These are phyloP conservation scores for Clathrus columnatus DNA, from an alignment of 768 basidiomycete genomes.

Conservation along the genomic window DNA sequence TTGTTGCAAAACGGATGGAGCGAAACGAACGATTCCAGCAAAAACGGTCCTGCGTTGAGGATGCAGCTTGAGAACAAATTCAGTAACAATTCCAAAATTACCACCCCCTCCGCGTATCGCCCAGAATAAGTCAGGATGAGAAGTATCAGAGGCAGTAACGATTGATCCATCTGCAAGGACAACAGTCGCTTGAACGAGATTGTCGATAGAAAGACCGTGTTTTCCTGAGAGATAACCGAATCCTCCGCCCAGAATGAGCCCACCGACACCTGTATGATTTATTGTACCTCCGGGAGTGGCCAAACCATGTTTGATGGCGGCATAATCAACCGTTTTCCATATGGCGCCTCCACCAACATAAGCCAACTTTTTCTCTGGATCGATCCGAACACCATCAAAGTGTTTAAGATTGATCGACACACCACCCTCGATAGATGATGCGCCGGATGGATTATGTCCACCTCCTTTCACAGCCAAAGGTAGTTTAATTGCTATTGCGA, in stretches of 20 bases:
- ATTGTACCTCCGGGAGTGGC: too few species aligned
- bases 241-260: conserved; percentile 19
- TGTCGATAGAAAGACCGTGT: conserved; percentile 39
- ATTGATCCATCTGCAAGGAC: too few species aligned
- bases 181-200: conserved; percentile 27
- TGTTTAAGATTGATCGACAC: conserved; percentile 26
- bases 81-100: not conserved
- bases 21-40: conserved; percentile 31
- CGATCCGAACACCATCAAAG: conserved; percentile 20
- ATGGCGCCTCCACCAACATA: conserved; percentile 24
- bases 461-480: conserved; percentile 22
- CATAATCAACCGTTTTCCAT: too few species aligned
- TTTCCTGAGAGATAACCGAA: conserved; percentile 19
- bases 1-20: conserved; percentile 16
- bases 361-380: conserved; percentile 18
- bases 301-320: conserved; percentile 14
- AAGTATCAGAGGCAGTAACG: too few species aligned
- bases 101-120: not conserved
- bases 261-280: too few species aligned
- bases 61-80: not conserved
- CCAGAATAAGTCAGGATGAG: conserved; percentile 19
- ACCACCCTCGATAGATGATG: conserved; percentile 23
- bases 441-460: conserved; percentile 21
- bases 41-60: conserved; percentile 29
- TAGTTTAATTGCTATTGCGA: conserved; percentile 2